Percentiles rank a stretch among this genome's conserved stretches.
Evolutionary conservation across 208 protist species (phyloP).

Genomic region (Angomonas ambiguus): DNA sequence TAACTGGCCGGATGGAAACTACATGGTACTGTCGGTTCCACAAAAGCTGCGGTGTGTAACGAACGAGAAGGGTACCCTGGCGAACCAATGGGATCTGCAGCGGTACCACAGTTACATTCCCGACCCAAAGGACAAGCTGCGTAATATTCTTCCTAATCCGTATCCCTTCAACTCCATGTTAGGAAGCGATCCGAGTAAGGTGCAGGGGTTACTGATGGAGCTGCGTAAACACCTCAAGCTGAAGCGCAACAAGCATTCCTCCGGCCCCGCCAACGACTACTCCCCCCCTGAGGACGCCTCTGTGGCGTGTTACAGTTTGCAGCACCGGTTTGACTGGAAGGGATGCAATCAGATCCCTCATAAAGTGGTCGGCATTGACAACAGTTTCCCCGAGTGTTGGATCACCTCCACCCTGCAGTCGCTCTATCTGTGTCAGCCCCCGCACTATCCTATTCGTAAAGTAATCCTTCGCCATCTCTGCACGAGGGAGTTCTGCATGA

Average conservation of each 20-base stretch:
- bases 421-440: slow-evolving; percentile 80
- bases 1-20: slow-evolving; percentile 80
- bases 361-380: slow-evolving; percentile 77
- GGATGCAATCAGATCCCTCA: slow-evolving; percentile 78
- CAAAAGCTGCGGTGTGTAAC: slow-evolving; percentile 75
- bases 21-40: slow-evolving; percentile 85
- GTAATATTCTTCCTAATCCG: slow-evolving; percentile 70
- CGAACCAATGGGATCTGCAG: slow-evolving; percentile 70
- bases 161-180: slow-evolving; percentile 83
- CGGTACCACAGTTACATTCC: slow-evolving; percentile 74
- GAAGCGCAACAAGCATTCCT: slow-evolving; percentile 60
- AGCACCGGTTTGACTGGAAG: slow-evolving; percentile 78
- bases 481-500: slow-evolving; percentile 77
- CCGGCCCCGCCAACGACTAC: slow-evolving; percentile 53
- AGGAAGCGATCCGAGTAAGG: slow-evolving; percentile 69
- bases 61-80: slow-evolving; percentile 32
- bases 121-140: slow-evolving; percentile 84
- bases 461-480: slow-evolving; percentile 81
- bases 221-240: slow-evolving; percentile 62
- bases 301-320: slow-evolving; percentile 79
- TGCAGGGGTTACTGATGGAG: slow-evolving; percentile 65
- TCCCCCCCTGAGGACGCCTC: slow-evolving; percentile 73
- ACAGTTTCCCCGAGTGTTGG: slow-evolving; percentile 89
- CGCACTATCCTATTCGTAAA: slow-evolving; percentile 75
- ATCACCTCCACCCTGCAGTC: slow-evolving; percentile 78